Percentiles rank a stretch among this genome's conserved stretches.
Conservation (phyloP, 352 stramenopile species). For the Phytophthora melonis region DNA sequence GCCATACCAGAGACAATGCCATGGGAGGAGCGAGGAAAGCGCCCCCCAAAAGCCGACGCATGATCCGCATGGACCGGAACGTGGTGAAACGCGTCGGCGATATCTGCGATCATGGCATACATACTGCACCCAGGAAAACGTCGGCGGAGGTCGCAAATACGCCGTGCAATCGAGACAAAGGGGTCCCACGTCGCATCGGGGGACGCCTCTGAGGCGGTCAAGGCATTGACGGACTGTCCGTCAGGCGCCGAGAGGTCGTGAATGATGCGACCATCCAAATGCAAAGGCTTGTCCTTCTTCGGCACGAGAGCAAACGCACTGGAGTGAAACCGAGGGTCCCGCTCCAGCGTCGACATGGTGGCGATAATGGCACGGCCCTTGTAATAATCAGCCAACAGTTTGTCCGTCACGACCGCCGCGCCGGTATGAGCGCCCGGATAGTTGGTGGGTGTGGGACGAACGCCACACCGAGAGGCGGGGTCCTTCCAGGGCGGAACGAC, state of each 20-base stretch:
- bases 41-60: not conserved
- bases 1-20: not conserved
- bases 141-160: not conserved
- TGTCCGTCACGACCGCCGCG: not conserved
- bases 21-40: not conserved
- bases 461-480: too few relatives aligned
- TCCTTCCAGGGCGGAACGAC: not conserved
- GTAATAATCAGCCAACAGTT: not conserved
- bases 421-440: not conserved
- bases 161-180: not conserved
- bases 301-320: not conserved
- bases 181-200: not conserved
- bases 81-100: not conserved
- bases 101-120: not conserved
- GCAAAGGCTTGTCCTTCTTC: not conserved
- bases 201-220: not conserved
- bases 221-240: not conserved
- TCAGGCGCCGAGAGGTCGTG: not conserved
- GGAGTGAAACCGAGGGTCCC: not conserved
- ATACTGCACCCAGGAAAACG: not conserved
- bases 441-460: not conserved
- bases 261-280: not conserved
- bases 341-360: not conserved
- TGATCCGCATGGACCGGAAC: not conserved
- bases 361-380: not conserved